Conservation (phyloP, 2,329 filamentous ascomycete species). For the Epichloe bromicola region DNA sequence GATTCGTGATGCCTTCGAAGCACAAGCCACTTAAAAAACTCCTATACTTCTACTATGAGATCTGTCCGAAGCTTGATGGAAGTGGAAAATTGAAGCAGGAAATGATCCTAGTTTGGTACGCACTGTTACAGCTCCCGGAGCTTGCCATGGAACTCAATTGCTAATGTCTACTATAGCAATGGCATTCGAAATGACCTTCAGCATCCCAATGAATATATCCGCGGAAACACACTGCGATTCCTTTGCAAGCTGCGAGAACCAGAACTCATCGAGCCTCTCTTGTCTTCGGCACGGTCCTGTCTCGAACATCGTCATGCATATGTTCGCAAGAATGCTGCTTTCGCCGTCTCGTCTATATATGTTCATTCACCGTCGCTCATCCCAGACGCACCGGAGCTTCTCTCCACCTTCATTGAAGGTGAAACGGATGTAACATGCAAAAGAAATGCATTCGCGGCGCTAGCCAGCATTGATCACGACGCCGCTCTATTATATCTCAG, state of each 20-base stretch:
- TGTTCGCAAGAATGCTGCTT: conserved; percentile 95
- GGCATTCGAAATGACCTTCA: conserved; percentile 96
- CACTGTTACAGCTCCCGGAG: neutral
- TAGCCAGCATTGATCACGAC: conserved; percentile 84
- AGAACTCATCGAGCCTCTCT: conserved; percentile 88
- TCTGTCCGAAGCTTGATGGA: conserved; percentile 89
- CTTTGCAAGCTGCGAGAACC: conserved; percentile 91
- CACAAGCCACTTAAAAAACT: conserved; percentile 95
- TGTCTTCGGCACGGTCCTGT: conserved; percentile 83
- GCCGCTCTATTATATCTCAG: conserved; percentile 81
- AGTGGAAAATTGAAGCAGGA: conserved; percentile 96
- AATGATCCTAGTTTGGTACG: conserved; percentile 95
- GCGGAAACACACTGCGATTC: conserved; percentile 95
- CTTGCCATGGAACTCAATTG: neutral
- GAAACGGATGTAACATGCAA: conserved; percentile 96
- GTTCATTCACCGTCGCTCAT: conserved; percentile 84
- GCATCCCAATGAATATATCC: conserved; percentile 95
- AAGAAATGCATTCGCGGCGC: conserved; percentile 88
- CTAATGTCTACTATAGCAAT: conserved; percentile 48
- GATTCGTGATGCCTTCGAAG: conserved; percentile 98
- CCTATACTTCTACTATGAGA: conserved; percentile 98
- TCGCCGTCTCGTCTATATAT: conserved; percentile 85
- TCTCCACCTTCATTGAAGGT: conserved; percentile 75
- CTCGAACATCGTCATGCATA: conserved; percentile 95
- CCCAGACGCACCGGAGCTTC: conserved; percentile 86